These are phyloP conservation scores for Cladosporium sp. DNA, from an alignment of 2,329 filamentous ascomycete genomes.

Conservation along the genomic window DNA sequence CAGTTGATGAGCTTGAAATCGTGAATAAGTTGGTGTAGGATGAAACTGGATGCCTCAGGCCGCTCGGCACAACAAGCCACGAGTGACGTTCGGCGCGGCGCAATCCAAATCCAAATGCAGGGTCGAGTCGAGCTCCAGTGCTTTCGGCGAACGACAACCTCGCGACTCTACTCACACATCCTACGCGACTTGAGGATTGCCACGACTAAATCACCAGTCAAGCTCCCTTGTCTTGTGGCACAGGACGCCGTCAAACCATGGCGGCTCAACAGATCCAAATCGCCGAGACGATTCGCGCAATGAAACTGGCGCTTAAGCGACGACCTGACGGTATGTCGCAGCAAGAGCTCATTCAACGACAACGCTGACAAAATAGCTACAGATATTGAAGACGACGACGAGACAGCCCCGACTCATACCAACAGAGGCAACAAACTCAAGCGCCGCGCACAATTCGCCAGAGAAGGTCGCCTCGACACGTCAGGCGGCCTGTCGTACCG, in stretches of 20 bases:
- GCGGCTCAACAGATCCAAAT: conserved; percentile 51
- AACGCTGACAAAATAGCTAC: conserved; percentile 14
- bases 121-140: too few species aligned
- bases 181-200: too few species aligned
- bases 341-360: neutral
- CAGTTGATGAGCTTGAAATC: too few species aligned
- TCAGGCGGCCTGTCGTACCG: conserved; percentile 43
- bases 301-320: conserved; percentile 60
- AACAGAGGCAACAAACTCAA: conserved; percentile 77
- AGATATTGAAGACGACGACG: conserved; percentile 77
- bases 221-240: too few species aligned
- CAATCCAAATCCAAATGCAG: too few species aligned
- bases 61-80: too few species aligned
- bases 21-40: too few species aligned
- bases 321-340: conserved; percentile 52
- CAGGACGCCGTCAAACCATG: conserved; percentile 32
- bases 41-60: too few species aligned
- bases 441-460: conserved; percentile 65
- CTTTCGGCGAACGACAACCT: too few species aligned
- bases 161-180: neutral
- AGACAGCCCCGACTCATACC: conserved; percentile 60
- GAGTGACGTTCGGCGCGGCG: too few species aligned
- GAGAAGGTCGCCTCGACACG: conserved; percentile 62
- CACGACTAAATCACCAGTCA: too few species aligned
- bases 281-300: conserved; percentile 59